Base-by-base conservation (phyloP, 768 basidiomycete genomes). In the Hygrophorus russula region DNA sequence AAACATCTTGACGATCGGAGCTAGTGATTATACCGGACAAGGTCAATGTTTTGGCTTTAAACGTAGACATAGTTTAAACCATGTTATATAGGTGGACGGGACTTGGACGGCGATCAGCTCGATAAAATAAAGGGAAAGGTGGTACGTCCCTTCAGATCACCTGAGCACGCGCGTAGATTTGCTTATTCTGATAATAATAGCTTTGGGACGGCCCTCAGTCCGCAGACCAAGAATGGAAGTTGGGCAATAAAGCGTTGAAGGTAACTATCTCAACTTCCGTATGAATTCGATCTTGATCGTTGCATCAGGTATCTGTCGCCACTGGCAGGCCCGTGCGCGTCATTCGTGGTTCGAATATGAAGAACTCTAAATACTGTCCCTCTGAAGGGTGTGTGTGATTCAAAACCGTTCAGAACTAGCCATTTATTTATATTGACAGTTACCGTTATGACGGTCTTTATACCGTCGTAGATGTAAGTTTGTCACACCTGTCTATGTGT, bases 391-490 rank as follows among this genome's bases (percentile, higher is more conserved):
- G 7, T 9, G 7, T 15, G 7, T 39, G 3, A 39, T 39, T 19
- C 19, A 13, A 2, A 10, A 19, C 14, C n/a, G 37, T 24, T 39
- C 17, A 20, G n/a, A 17, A 9, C n/a, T n/a, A 14, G 9, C 13
- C 6, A 13, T 13, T 41, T 9, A 29, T 18, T 41, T 7, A 28
- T 28, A 11, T 10, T 11, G 13, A 15, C 39, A 41, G 39, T 14
- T 41, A 41, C 28, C 39, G 39, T 4, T 41, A 41, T 30, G 39
- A 41, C 14, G 39, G 39, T 6, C 39, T 41, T 3, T 41, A 41
- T 41, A 19, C 18, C 28, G 39, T 41, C 2, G 14, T 29, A 4
- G 11, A 19, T 12, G 39, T 41, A 14, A 29, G 39, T 41, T 27
- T 7, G 15, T 14, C 5, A 41, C 9, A 12, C 6, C 17, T 19